Evolutionary conservation across 2,329 filamentous ascomycete species (phyloP).

Genomic region (Aspergillus versicolor): DNA sequence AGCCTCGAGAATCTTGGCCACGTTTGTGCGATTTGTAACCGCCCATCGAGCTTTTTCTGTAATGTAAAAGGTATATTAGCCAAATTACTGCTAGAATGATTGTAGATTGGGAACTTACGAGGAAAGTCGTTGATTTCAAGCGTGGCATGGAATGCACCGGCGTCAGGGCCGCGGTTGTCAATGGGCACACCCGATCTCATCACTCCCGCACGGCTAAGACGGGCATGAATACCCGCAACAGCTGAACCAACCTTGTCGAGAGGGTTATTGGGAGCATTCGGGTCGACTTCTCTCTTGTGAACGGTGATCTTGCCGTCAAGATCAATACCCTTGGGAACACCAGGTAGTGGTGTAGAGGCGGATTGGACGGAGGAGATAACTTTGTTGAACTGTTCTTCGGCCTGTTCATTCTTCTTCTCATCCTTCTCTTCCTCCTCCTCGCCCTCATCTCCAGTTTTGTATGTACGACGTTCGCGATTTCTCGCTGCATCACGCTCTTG

Average conservation of each 20-base stretch:
- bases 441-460: conserved; percentile 84
- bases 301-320: conserved; percentile 71
- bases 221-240: conserved; percentile 84
- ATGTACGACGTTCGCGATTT: conserved; percentile 80
- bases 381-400: conserved; percentile 54
- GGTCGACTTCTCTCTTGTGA: conserved; percentile 64
- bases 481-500: conserved; percentile 86
- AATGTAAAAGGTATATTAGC: conserved; percentile 9
- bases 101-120: conserved; percentile 47
- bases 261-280: conserved; percentile 58
- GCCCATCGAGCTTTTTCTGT: conserved; percentile 92
- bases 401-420: conserved; percentile 68
- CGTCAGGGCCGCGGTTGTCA: conserved; percentile 97
- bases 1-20: conserved; percentile 93
- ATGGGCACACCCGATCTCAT: conserved; percentile 90
- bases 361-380: conserved; percentile 65
- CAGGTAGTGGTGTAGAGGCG: conserved; percentile 52
- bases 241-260: conserved; percentile 88
- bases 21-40: conserved; percentile 96
- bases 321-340: conserved; percentile 57
- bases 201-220: conserved; percentile 83
- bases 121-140: conserved; percentile 99
- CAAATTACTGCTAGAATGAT: conserved; percentile 3
- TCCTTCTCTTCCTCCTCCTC: conserved; percentile 69
- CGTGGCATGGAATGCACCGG: conserved; percentile 93